phyloP scores from a whole-genome alignment of 169 alveolate genomes.

The Plasmodium vivax region DNA sequence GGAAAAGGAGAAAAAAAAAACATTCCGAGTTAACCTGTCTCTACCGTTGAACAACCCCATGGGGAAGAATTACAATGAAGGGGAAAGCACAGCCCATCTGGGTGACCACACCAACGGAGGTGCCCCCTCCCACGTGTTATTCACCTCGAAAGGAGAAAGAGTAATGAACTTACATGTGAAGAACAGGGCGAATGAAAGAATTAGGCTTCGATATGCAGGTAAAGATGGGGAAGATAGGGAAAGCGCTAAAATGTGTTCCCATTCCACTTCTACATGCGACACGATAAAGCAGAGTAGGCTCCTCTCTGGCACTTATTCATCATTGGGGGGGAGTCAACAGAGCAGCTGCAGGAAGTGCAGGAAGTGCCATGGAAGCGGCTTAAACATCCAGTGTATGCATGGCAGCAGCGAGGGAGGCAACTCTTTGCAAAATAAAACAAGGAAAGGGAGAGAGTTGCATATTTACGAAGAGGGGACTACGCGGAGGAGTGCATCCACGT shows the following conservation, averaged over 20 bases:
- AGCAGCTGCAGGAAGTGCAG: neutral
- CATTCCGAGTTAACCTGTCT: neutral
- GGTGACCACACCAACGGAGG: neutral
- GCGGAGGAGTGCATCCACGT: neutral
- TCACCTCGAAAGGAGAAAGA: neutral
- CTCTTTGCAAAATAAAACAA: neutral
- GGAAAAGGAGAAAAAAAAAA: neutral
- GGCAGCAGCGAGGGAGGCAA: neutral
- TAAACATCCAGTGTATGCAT: neutral
- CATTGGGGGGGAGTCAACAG: neutral
- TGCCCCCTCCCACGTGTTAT: neutral
- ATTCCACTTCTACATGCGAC: neutral
- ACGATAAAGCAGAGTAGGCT: neutral
- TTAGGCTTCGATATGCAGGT: neutral
- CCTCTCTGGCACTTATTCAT: neutral
- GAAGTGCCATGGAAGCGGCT: neutral
- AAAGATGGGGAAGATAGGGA: neutral
- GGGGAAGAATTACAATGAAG: neutral
- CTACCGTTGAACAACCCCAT: neutral
- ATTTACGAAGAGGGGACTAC: neutral
- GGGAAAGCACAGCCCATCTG: neutral
- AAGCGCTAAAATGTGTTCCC: neutral
- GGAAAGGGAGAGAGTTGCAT: neutral
- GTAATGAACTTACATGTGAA: neutral
- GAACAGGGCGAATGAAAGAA: neutral